Conservation (phyloP, 2,329 filamentous ascomycete species). For the Scedosporium boydii region DNA sequence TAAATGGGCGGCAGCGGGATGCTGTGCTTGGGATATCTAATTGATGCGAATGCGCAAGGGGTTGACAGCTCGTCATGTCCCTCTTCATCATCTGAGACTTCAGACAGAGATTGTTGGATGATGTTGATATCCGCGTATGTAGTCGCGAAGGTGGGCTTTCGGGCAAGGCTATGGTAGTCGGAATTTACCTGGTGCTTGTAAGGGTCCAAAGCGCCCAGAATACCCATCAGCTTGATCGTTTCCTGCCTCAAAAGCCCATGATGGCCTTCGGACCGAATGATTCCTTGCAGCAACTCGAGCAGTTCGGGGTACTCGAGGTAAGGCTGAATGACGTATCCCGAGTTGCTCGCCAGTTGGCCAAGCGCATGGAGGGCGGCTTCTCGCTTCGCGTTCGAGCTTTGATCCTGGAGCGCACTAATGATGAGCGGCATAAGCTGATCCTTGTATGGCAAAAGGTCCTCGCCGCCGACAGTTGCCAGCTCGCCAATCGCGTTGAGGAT, state of each 20-base stretch:
- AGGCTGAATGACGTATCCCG: slow-evolving; percentile 93
- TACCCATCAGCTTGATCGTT: slow-evolving; percentile 94
- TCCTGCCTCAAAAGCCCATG: slow-evolving; percentile 79
- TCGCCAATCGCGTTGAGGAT: slow-evolving; percentile 95
- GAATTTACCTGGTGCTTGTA: slow-evolving; percentile 72
- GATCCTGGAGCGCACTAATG: slow-evolving; percentile 85
- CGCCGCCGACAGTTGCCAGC: slow-evolving; percentile 83
- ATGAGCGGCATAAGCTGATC: slow-evolving; percentile 91
- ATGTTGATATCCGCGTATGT: neutral
- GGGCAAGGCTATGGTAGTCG: neutral
- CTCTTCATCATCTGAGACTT: neutral
- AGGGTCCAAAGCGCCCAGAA: slow-evolving; percentile 86
- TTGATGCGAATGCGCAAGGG: neutral
- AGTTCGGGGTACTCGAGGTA: slow-evolving; percentile 93
- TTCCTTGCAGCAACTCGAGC: slow-evolving; percentile 83
- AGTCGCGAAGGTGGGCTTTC: neutral
- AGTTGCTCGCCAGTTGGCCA: slow-evolving; percentile 88
- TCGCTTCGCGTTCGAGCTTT: slow-evolving; percentile 81
- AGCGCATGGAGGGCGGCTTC: slow-evolving; percentile 86
- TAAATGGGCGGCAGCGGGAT: neutral
- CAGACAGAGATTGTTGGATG: neutral
- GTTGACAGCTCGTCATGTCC: neutral
- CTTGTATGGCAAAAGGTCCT: slow-evolving; percentile 89
- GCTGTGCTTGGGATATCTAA: neutral
- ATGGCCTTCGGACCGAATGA: slow-evolving; percentile 82